Conservation (phyloP, 495 filamentous ascomycete genomes). For the Symbiotaphrina buchneri region DNA sequence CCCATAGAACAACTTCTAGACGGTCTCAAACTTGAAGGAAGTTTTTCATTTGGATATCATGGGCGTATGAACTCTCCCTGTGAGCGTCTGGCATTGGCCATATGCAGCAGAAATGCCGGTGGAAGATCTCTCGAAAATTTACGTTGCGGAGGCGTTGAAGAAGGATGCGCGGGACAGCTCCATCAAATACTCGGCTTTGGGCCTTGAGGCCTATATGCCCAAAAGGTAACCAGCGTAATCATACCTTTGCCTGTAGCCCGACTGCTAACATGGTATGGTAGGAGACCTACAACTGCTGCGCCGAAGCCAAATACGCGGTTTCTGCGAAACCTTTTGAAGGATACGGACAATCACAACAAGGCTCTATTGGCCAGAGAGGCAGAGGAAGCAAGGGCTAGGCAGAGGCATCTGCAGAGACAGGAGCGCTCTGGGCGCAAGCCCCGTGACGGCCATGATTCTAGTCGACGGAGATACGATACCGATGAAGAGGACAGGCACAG, state of each 20-base stretch:
- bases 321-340: slow-evolving; percentile 66
- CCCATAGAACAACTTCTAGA: too few relatives aligned
- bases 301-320: slow-evolving; percentile 86
- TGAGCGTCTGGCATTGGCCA: too few relatives aligned
- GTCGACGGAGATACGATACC: slow-evolving; percentile 12
- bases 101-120: slow-evolving; percentile 11
- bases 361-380: slow-evolving; percentile 67
- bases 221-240: slow-evolving; percentile 29
- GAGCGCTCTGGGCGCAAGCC: background rate
- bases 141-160: slow-evolving; percentile 49
- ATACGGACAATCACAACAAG: slow-evolving; percentile 77
- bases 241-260: background rate
- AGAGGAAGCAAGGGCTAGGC: slow-evolving; percentile 31
- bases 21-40: too few relatives aligned
- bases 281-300: slow-evolving; percentile 34
- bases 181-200: slow-evolving; percentile 49
- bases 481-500: slow-evolving; percentile 5
- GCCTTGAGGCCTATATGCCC: slow-evolving; percentile 45
- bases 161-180: slow-evolving; percentile 46
- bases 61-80: too few relatives aligned
- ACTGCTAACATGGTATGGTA: slow-evolving; percentile 8
- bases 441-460: slow-evolving; percentile 10
- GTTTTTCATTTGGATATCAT: too few relatives aligned
- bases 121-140: slow-evolving; percentile 37
- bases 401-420: slow-evolving; percentile 26